Conservation (phyloP, 2,329 filamentous ascomycete genomes). For the Fusarium goolgardi region DNA sequence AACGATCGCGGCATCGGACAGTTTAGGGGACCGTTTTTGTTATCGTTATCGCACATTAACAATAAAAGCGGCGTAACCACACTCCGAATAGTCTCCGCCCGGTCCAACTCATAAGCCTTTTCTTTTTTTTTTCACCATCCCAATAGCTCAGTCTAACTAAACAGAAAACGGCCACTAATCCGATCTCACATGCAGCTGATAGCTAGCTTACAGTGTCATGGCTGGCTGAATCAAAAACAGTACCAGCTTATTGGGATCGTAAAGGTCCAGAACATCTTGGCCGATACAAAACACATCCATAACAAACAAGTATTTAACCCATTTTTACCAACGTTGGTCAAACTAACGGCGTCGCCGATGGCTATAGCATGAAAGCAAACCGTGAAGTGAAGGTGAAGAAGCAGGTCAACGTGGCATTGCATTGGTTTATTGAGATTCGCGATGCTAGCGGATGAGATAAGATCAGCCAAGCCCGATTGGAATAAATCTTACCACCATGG, state of each 20-base stretch:
- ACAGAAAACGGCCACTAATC: neutral
- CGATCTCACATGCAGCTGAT: neutral
- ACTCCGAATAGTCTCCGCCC: neutral
- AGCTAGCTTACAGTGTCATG: neutral
- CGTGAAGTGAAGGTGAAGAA: neutral
- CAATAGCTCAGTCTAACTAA: neutral
- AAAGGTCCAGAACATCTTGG: slow-evolving; percentile 1
- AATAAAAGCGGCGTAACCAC: neutral
- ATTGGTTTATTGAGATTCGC: neutral
- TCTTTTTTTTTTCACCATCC: too few species aligned
- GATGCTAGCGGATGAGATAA: neutral
- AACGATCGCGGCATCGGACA: neutral
- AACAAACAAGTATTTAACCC: neutral
- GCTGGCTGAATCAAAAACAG: neutral
- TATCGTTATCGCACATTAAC: neutral
- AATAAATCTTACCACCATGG: neutral
- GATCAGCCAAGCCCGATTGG: neutral
- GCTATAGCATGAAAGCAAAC: neutral
- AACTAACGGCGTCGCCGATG: neutral
- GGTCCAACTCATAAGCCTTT: neutral
- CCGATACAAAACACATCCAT: neutral
- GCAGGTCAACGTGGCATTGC: neutral
- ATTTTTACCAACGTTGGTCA: neutral
- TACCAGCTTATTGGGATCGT: neutral
- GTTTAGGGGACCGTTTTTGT: neutral